Conservation (phyloP, 2,329 filamentous ascomycete species). For the Fragosphaeria purpurea region DNA sequence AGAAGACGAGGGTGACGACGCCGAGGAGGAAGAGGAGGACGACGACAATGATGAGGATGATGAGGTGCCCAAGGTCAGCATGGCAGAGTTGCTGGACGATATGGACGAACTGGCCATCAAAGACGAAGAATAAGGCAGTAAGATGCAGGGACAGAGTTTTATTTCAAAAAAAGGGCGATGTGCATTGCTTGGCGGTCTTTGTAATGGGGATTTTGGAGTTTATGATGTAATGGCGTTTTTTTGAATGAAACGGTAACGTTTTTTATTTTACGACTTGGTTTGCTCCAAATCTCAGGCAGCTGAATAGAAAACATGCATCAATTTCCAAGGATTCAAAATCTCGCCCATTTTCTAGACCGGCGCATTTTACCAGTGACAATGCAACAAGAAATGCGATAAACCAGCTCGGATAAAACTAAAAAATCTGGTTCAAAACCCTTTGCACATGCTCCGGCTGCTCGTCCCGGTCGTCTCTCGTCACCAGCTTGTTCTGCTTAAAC, state of each 20-base stretch:
- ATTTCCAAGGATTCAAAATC: too few species aligned
- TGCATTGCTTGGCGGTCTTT: background rate
- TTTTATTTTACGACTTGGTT: too few species aligned
- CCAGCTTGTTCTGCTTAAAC: conserved; percentile 58
- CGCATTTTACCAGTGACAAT: too few species aligned
- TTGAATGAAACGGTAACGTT: too few species aligned
- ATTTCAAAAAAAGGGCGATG: too few species aligned
- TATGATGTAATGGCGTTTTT: too few species aligned
- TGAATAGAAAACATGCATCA: too few species aligned
- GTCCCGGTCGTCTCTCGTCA: conserved; percentile 34
- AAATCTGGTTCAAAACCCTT: conserved; percentile 55
- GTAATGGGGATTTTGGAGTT: too few species aligned
- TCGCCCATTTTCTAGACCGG: too few species aligned
- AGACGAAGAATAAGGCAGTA: conserved; percentile 26
- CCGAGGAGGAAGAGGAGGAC: conserved; percentile 39
- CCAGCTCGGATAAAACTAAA: conserved; percentile 34
- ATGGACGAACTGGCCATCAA: conserved; percentile 79
- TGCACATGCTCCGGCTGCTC: conserved; percentile 47
- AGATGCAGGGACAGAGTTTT: too few species aligned
- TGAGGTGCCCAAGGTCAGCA: conserved; percentile 58
- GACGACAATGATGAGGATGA: conserved; percentile 49
- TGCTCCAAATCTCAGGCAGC: too few species aligned
- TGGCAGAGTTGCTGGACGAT: conserved; percentile 81
- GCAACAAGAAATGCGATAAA: too few species aligned
- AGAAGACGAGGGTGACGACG: conserved; percentile 43